Evolutionary conservation across 2,329 filamentous ascomycete species (phyloP).

Genomic region (Trichoderma koningiopsis): DNA sequence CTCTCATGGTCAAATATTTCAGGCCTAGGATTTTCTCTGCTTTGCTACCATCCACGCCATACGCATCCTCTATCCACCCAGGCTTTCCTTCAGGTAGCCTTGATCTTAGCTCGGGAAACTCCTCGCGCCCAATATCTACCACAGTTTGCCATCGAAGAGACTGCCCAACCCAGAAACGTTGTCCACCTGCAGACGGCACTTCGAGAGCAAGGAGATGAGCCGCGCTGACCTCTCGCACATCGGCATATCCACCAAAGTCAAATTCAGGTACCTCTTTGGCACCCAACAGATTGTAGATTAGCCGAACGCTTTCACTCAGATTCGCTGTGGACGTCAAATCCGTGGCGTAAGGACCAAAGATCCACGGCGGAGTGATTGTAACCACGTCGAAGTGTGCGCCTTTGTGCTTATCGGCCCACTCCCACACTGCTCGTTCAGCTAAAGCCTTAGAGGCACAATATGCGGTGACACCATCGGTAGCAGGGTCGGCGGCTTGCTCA

Average conservation of each 20-base stretch:
- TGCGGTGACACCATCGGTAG: slow-evolving; percentile 25
- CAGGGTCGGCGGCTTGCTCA: not conserved
- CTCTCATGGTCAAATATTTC: not conserved
- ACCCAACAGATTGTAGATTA: not conserved
- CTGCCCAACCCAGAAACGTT: slow-evolving; percentile 8
- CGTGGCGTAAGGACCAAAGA: slow-evolving; percentile 2
- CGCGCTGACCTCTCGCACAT: slow-evolving; percentile 1
- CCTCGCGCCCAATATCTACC: not conserved
- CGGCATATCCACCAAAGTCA: slow-evolving; percentile 7
- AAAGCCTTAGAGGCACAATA: slow-evolving; percentile 49
- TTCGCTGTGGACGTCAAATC: not conserved
- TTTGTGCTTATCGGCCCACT: slow-evolving; percentile 34
- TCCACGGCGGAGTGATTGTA: slow-evolving; percentile 11
- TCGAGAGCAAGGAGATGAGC: slow-evolving; percentile 1
- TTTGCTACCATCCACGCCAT: slow-evolving; percentile 8
- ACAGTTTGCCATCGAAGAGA: not conserved
- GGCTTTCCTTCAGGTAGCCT: not conserved
- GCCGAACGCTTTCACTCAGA: not conserved
- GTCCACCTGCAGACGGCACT: not conserved
- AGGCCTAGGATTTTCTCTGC: not conserved
- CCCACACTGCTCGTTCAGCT: slow-evolving; percentile 68
- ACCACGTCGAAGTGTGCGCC: slow-evolving; percentile 28
- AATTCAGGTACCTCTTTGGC: not conserved
- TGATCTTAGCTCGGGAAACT: not conserved
- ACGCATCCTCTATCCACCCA: not conserved